Evolutionary conservation across 257 asterid species (phyloP), one percentile per base, ranked within the genome.

Genomic region (Nicotiana benthamiana): DNA sequence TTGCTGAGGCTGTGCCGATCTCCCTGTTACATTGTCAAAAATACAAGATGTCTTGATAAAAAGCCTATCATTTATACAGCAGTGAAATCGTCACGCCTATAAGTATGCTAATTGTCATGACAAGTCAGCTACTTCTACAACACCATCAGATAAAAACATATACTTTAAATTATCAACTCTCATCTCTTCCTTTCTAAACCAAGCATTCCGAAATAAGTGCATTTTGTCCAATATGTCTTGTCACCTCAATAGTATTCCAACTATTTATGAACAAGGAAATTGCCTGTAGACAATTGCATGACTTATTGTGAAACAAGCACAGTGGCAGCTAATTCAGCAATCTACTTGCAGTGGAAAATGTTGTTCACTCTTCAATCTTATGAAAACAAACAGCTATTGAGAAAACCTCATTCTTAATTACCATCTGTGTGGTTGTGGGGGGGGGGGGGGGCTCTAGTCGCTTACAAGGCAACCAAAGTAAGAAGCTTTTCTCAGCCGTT

Each of bases 311-410:
- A 68, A 72, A 72, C 59, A 72, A 72, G 77, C 8, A 22, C 60
- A 46, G 24, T 24, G 16, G 59, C 77, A 46, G 60, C 77, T 34
- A 72, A 72, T 72, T 72, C 22, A 72, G 24, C 22, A 0, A 72
- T 22, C 60, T 60, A 46, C 36, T 72, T 46, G 60, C 77, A 46
- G 77, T 46, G 59, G 22, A 46, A 72, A 72, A 72, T 46, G 40
- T 46, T 72, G 77, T 46, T 72, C 77, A 72, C 60, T 72, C 77
- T 70, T 68, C 57, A 40, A 22, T 70, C 9, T 72, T 72, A 22
- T 7, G 32, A 46, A 72, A 22, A 72, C 46, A 46, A 46, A 24
- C 77, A 72, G 22, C 34, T 36, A 22, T 13, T 72, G 22, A 3
- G 22, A 72, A 18, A 70, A 32, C 48, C 59, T 48, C 77, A 72